Percentiles rank a stretch among this genome's conserved stretches.
Conservation (phyloP, 345 rosid genomes). For the Eucalyptus shirleyi region DNA sequence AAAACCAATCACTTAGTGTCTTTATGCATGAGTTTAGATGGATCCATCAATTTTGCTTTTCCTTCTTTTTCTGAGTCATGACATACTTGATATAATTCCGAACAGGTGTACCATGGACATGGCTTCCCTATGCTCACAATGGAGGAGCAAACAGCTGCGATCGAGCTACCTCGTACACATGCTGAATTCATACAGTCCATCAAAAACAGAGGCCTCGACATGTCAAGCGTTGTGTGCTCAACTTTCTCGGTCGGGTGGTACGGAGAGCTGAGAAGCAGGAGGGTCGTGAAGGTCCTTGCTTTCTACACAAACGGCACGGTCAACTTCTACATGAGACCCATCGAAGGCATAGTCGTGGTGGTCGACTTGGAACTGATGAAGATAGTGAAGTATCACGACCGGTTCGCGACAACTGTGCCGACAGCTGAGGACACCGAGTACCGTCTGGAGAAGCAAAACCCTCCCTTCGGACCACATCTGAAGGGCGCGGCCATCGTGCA, state of each 20-base stretch:
- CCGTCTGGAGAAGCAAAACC: constrained; percentile 8
- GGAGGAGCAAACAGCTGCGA: constrained; percentile 36
- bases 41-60: neutral
- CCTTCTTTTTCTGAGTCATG: neutral
- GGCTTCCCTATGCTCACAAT: constrained; percentile 55
- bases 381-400: neutral
- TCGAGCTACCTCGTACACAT: constrained; percentile 33
- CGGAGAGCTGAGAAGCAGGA: constrained; percentile 5
- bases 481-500: neutral
- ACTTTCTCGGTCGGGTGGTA: constrained; percentile 69
- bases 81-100: neutral
- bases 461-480: constrained; percentile 4
- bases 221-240: constrained; percentile 56
- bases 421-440: constrained; percentile 54
- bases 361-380: neutral
- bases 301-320: neutral
- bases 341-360: neutral
- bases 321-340: neutral
- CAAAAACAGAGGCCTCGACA: constrained; percentile 20
- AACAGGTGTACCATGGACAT: constrained; percentile 23
- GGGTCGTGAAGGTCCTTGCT: neutral
- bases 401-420: constrained; percentile 29
- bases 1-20: neutral
- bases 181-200: constrained; percentile 32
- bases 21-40: neutral